Conservation (phyloP, 23 red algal genomes). For the Gracilaria gracilis region DNA sequence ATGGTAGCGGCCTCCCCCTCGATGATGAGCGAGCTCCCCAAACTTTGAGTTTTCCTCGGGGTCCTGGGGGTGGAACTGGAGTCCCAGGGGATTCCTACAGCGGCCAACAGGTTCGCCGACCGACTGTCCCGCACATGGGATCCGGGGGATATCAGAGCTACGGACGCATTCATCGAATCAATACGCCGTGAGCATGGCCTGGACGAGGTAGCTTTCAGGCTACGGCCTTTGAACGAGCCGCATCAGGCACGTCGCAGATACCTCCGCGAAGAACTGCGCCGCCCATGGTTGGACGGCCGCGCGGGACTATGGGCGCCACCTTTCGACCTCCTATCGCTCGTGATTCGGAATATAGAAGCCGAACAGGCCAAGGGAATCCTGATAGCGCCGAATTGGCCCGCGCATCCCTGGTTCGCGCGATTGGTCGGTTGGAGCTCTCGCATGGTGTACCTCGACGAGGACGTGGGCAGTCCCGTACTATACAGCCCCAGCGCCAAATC, state of each 20-base stretch:
- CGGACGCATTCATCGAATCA: not conserved
- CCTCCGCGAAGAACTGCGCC: not conserved
- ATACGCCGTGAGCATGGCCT: not conserved
- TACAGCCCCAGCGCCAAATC: not conserved
- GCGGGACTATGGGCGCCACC: not conserved
- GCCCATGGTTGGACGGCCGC: not conserved
- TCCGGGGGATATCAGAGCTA: not conserved
- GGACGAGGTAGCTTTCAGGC: not conserved
- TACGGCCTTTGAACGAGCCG: not conserved
- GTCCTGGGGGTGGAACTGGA: not conserved
- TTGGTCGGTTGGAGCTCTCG: not conserved
- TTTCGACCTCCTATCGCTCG: not conserved
- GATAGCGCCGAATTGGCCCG: constrained; percentile 16
- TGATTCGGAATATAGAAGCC: not conserved
- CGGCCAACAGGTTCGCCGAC: not conserved
- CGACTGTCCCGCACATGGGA: constrained; percentile 14
- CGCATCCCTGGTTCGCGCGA: not conserved
- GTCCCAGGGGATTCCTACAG: not conserved
- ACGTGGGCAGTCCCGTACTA: too few species aligned
- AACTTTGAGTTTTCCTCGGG: not conserved
- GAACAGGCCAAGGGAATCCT: not conserved
- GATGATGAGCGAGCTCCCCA: constrained; percentile 7
- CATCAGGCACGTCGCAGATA: not conserved
- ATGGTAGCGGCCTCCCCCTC: constrained; percentile 4
- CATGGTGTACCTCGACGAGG: not conserved